Evolutionary conservation across 345 rosid genomes (phyloP).

Genomic region (Erysimum cheiranthoides): DNA sequence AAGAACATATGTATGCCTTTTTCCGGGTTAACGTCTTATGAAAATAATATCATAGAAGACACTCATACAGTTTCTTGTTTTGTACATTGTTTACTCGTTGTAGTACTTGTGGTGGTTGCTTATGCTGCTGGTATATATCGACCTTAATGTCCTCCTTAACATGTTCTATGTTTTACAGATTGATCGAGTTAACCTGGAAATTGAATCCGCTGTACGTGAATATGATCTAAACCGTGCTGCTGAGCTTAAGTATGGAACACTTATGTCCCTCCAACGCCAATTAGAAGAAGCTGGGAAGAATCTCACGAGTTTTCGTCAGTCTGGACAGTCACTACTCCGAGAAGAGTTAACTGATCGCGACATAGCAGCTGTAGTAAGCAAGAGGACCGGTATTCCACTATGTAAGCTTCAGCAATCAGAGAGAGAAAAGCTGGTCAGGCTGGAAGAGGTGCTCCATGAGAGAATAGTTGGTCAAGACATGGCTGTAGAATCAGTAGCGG

Average conservation of each 20-base stretch:
- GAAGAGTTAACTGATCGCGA: conserved; percentile 88
- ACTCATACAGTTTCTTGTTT: too few species aligned
- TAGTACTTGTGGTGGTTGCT: background rate
- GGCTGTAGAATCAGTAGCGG: conserved; percentile 91
- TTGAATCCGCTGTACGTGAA: conserved; percentile 80
- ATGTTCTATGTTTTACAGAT: conserved; percentile 53
- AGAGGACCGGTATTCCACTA: conserved; percentile 95
- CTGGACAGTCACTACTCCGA: conserved; percentile 74
- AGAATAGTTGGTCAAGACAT: conserved; percentile 91
- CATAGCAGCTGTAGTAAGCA: conserved; percentile 89
- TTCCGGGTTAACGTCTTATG: too few species aligned
- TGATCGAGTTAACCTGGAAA: conserved; percentile 41
- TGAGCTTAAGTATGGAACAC: conserved; percentile 86
- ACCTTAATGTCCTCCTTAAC: conserved; percentile 14
- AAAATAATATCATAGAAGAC: too few species aligned
- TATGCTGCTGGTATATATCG: background rate
- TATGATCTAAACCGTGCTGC: conserved; percentile 80
- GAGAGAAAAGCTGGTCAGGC: conserved; percentile 75
- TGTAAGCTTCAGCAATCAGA: conserved; percentile 93
- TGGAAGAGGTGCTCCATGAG: conserved; percentile 84
- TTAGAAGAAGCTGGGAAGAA: conserved; percentile 83
- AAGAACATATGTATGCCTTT: too few species aligned
- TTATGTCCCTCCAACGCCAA: conserved; percentile 85
- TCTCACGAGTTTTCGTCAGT: conserved; percentile 61
- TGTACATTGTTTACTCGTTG: too few species aligned